Evolutionary conservation across 305 asterid genomes (phyloP).

Genomic region (Plantago coronopus): DNA sequence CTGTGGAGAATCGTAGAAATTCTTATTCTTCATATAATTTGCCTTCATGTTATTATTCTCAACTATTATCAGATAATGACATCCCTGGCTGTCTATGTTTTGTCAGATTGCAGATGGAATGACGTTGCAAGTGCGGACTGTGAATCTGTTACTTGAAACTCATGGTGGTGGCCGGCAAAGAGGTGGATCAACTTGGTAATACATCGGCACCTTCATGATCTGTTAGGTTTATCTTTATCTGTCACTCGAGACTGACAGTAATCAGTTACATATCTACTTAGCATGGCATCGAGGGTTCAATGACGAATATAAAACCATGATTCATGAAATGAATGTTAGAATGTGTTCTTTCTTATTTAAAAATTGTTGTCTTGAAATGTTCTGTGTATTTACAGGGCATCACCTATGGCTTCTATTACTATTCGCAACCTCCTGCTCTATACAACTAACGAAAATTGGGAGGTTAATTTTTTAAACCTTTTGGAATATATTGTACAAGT

Average conservation of each 20-base stretch:
- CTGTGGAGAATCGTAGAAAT: not conserved
- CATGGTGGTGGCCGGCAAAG: slow-evolving; percentile 82
- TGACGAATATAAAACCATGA: slow-evolving; percentile 10
- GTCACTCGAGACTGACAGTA: not conserved
- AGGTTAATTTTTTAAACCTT: slow-evolving; percentile 48
- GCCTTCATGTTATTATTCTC: too few relatives aligned
- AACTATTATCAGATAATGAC: slow-evolving; percentile 5
- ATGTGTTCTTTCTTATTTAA: slow-evolving; percentile 8
- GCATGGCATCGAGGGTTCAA: slow-evolving; percentile 20
- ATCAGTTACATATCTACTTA: slow-evolving; percentile 3
- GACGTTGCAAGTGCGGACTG: slow-evolving; percentile 80
- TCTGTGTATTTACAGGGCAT: slow-evolving; percentile 65
- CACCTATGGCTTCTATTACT: slow-evolving; percentile 98
- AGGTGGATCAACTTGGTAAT: slow-evolving; percentile 98
- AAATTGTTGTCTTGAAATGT: slow-evolving; percentile 14
- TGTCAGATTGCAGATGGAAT: slow-evolving; percentile 98
- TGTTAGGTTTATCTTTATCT: slow-evolving; percentile 5
- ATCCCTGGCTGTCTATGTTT: slow-evolving; percentile 27
- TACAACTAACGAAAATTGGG: slow-evolving; percentile 92
- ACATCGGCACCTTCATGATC: slow-evolving; percentile 14
- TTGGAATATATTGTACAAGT: slow-evolving; percentile 15
- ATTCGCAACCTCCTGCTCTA: slow-evolving; percentile 83
- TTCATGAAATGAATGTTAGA: slow-evolving; percentile 18
- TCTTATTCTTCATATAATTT: not conserved
- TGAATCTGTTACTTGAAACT: slow-evolving; percentile 91